Evolutionary conservation across 106 monocot genomes (phyloP).

Genomic region (Dioscorea alata): DNA sequence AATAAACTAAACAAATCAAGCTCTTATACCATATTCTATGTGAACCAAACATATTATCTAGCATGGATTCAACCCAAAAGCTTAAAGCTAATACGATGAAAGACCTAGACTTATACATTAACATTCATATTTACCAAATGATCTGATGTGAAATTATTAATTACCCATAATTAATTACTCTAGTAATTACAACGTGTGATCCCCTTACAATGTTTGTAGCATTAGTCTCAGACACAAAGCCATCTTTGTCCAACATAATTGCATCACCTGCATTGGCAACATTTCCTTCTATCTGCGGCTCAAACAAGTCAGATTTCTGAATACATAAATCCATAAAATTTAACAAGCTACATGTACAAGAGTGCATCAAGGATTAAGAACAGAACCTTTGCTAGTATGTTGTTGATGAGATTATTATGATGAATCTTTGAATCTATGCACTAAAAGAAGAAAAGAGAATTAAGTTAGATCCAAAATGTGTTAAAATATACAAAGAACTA

Average conservation of each 20-base stretch:
- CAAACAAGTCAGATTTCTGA: neutral
- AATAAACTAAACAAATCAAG: too few species aligned
- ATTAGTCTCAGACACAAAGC: conserved; percentile 99
- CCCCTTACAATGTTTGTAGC: conserved; percentile 89
- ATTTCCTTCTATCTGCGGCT: conserved; percentile 86
- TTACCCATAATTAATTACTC: too few species aligned
- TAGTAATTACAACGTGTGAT: neutral
- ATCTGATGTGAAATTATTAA: too few species aligned
- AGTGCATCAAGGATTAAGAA: neutral
- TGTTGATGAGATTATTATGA: conserved; percentile 98
- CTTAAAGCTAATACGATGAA: too few species aligned
- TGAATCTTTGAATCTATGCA: conserved; percentile 97
- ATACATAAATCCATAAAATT: neutral
- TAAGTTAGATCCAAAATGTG: too few species aligned
- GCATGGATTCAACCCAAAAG: too few species aligned
- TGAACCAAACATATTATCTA: too few species aligned
- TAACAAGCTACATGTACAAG: too few species aligned
- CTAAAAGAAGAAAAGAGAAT: conserved; percentile 31
- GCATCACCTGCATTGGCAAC: conserved; percentile 89
- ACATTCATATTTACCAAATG: too few species aligned
- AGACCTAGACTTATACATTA: too few species aligned
- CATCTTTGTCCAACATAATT: conserved; percentile 97
- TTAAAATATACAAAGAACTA: too few species aligned
- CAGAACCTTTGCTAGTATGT: conserved; percentile 88
- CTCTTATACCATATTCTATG: too few species aligned